Evolutionary conservation across 2,329 filamentous ascomycete species (phyloP).

Genomic region (Hysterium pulicare): DNA sequence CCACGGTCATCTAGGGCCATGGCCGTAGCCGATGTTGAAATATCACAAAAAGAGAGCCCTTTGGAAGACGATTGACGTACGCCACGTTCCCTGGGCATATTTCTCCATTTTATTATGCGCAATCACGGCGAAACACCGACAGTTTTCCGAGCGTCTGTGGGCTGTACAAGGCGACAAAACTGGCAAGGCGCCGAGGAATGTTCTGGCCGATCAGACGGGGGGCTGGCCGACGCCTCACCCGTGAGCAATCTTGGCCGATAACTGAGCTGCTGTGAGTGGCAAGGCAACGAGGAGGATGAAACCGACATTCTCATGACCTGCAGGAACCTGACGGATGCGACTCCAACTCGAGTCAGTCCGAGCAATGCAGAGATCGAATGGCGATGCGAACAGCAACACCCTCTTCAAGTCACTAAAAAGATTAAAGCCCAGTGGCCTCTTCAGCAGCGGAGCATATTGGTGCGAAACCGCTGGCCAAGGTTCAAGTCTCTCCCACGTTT

Average conservation of each 20-base stretch:
- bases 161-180: constrained; percentile 8
- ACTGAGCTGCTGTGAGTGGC: neutral
- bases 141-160: constrained; percentile 1
- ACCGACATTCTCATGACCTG: constrained; percentile 14
- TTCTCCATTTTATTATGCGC: constrained; percentile 4
- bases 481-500: constrained; percentile 24
- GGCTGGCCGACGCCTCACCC: constrained; percentile 11
- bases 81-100: constrained; percentile 11
- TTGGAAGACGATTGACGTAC: no score
- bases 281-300: constrained; percentile 9
- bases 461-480: neutral
- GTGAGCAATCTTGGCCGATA: neutral
- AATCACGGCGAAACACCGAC: constrained; percentile 1
- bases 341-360: constrained; percentile 11
- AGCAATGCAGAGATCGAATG: neutral
- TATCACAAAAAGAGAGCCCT: no score
- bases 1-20: no score
- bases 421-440: no score
- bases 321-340: constrained; percentile 11
- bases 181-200: constrained; percentile 7
- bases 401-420: neutral
- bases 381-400: neutral
- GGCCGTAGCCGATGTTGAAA: no score
- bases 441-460: no score
- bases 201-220: constrained; percentile 5